A percentile compares a stretch with the other conserved stretches of the same genome.
Evolutionary conservation across 2,329 filamentous ascomycete genomes (phyloP).

Genomic region (Cladosporium oxysporum): DNA sequence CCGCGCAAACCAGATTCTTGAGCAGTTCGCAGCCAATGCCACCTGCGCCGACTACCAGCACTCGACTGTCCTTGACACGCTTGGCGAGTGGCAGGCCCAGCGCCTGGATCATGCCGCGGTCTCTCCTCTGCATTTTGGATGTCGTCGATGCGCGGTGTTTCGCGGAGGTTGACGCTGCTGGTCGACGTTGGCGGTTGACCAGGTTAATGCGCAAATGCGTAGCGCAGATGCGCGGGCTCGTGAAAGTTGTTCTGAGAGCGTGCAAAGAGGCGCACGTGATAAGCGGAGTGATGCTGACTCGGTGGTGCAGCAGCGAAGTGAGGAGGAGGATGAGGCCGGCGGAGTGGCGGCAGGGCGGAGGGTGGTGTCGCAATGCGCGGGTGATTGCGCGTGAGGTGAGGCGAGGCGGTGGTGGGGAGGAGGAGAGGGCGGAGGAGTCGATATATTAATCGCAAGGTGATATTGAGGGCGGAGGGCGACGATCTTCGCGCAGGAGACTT

Average conservation of each 20-base stretch:
- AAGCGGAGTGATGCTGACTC: background rate
- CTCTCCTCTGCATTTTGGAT: constrained; percentile 48
- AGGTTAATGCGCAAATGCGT: background rate
- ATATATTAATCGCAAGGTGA: background rate
- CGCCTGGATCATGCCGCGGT: constrained; percentile 59
- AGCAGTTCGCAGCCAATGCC: constrained; percentile 97
- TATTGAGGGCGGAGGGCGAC: background rate
- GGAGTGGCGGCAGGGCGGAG: background rate
- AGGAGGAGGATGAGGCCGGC: background rate
- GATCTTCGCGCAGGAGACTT: constrained; percentile 19
- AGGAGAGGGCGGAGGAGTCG: background rate
- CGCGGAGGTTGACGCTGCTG: background rate
- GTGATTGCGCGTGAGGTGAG: background rate
- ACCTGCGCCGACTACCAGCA: constrained; percentile 92
- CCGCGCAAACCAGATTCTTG: constrained; percentile 90
- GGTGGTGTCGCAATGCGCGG: background rate
- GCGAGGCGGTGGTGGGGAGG: background rate
- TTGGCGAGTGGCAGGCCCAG: constrained; percentile 64
- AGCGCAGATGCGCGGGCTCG: background rate
- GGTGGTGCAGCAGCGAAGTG: background rate
- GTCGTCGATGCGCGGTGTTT: constrained; percentile 6
- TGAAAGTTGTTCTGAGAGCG: background rate
- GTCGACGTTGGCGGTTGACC: background rate
- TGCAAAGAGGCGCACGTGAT: constrained; percentile 1
- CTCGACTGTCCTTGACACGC: constrained; percentile 36